Evolutionary conservation across 352 stramenopile species (phyloP).

Genomic region (Phytophthora parvispora): DNA sequence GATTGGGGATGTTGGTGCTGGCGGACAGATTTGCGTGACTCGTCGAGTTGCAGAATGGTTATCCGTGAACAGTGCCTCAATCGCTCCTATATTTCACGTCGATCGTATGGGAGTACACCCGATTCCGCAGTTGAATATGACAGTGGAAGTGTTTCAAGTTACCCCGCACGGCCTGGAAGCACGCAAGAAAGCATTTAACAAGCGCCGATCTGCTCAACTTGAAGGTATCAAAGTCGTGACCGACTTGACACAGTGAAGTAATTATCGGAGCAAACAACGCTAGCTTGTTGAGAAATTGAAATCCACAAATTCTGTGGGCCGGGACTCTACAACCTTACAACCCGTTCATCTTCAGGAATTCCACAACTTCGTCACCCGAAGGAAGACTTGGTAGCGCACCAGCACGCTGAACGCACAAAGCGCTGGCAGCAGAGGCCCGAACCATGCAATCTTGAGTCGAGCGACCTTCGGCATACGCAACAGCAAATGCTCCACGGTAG

Average conservation of each 20-base stretch:
- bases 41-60: conserved; percentile 53
- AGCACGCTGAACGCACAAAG: conserved; percentile 64
- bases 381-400: conserved; percentile 76
- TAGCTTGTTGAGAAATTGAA: too few species aligned
- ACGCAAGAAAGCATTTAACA: conserved; percentile 46
- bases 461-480: conserved; percentile 51
- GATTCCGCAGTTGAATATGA: conserved; percentile 48
- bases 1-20: conserved; percentile 53
- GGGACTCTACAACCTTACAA: conserved; percentile 2
- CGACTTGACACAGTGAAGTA: not conserved
- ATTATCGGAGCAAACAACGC: not conserved
- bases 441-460: conserved; percentile 52
- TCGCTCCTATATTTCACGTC: conserved; percentile 35
- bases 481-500: conserved; percentile 73
- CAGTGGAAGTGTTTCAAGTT: conserved; percentile 52
- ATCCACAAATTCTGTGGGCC: not conserved
- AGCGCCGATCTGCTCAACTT: conserved; percentile 17
- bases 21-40: conserved; percentile 66
- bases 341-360: conserved; percentile 30
- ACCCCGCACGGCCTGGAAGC: conserved; percentile 43
- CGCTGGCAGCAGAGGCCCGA: conserved; percentile 57
- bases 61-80: conserved; percentile 26
- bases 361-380: conserved; percentile 27
- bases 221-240: conserved; percentile 26
- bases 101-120: conserved; percentile 34